Evolutionary conservation across 2,329 filamentous ascomycete species (phyloP), one percentile per base, ranked within the genome.

Genomic region (Xylariaceae sp.): DNA sequence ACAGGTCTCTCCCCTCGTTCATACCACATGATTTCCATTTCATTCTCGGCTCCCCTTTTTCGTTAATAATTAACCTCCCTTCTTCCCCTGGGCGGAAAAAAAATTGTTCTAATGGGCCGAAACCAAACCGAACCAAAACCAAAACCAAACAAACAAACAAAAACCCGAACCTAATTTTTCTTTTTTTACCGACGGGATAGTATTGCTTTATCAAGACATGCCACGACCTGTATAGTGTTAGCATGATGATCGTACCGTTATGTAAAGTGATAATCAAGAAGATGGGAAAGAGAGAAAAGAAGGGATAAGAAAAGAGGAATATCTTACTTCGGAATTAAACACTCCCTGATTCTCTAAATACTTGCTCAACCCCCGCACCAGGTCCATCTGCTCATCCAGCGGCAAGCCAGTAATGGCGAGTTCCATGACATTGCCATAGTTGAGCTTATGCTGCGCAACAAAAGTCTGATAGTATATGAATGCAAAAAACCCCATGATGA

Each of bases 401-500:
- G 84, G 86, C 64, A 99, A 74, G n/a, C 91, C 91, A 4, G 86
- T 95, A 63, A 99, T 95, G 49, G 89, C 92, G 9, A 85, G 83
- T 76, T 99, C 92, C 63, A 99, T 88, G 37, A 99, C 88, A 52
- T 84, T 84, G 26, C 92, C 94, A 26, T 96, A 86, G 54, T 80
- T 90, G 40, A 88, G 85, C 72, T 92, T 90, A 77, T 96, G 85
- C 5, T 90, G 80, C 3, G 91, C 91, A 67, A 99, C 92, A 71
- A 99, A 99, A 67, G 88, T 94, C 71, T 96, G 91, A 74, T 95
- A 99, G 75, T 99, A 99, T 81, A 99, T 91, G 76, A 91, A 97
- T 12, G 92, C 84, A 67, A 99, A 97, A 73, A 96, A 94, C 6
- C 94, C 94, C 94, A 99, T 99, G 76, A 97, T 97, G 75, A 99